A percentile compares a stretch with the other conserved stretches of the same genome.
Conservation (phyloP, 2,329 filamentous ascomycete genomes). For the Trichophyton rubrum region DNA sequence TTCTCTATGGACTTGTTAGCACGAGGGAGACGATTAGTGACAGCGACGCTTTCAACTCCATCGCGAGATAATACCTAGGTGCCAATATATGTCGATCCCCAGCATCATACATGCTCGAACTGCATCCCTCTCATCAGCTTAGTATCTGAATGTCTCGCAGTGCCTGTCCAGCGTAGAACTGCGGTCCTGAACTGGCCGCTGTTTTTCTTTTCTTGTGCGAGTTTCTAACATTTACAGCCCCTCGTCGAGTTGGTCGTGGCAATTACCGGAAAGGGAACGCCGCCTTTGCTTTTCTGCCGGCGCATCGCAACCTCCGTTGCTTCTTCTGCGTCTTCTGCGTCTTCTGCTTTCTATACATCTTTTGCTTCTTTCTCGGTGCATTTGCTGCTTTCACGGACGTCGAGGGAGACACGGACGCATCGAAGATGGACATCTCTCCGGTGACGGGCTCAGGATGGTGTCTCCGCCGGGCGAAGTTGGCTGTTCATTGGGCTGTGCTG, state of each 20-base stretch:
- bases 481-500: not conserved
- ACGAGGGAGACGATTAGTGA: not conserved
- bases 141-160: not conserved
- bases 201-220: not conserved
- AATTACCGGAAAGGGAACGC: not conserved
- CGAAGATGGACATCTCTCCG: not conserved
- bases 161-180: not conserved
- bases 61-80: not conserved
- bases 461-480: not conserved
- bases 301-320: not conserved
- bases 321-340: not conserved
- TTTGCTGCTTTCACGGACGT: not conserved
- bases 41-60: not conserved
- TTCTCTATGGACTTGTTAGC: not conserved
- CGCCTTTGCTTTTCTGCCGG: not conserved
- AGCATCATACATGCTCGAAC: not conserved
- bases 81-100: not conserved
- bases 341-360: not conserved
- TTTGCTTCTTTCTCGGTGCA: not conserved
- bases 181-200: not conserved
- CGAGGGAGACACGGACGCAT: not conserved
- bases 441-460: not conserved
- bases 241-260: not conserved
- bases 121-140: not conserved
- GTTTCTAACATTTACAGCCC: not conserved